Evolutionary conservation across 768 basidiomycete genomes (phyloP).

Genomic region (Podaxis rugospora): DNA sequence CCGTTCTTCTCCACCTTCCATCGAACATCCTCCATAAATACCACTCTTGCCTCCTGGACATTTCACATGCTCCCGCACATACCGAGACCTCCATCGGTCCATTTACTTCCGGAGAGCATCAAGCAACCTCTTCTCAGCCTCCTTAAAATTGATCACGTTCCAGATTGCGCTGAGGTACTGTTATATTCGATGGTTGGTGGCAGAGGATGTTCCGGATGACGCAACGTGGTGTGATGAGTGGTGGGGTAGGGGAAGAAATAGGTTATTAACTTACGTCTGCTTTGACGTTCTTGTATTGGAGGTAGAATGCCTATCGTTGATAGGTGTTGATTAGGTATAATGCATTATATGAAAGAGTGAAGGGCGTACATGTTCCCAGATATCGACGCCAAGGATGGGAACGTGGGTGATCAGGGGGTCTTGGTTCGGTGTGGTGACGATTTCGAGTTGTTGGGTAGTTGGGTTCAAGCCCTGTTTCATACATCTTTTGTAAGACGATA

Average conservation of each 20-base stretch:
- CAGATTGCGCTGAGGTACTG: constrained; percentile 89
- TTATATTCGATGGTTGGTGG: not conserved
- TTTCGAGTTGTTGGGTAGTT: constrained; percentile 67
- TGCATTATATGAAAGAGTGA: not conserved
- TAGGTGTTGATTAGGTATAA: not conserved
- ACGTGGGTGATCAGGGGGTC: constrained; percentile 77
- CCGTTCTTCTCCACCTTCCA: not conserved
- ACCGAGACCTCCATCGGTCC: not conserved
- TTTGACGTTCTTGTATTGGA: constrained; percentile 96
- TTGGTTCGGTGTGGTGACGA: constrained; percentile 92
- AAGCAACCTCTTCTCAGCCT: constrained; percentile 57
- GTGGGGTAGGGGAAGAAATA: not conserved
- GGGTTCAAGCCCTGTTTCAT: constrained; percentile 62
- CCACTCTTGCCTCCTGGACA: not conserved
- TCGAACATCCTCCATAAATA: not conserved
- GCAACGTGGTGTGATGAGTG: not conserved
- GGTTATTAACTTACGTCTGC: constrained; percentile 60
- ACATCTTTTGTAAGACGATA: not conserved
- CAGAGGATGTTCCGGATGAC: not conserved
- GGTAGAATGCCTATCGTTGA: constrained; percentile 64
- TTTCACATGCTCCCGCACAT: not conserved
- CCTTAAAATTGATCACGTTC: constrained; percentile 87
- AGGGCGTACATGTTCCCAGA: constrained; percentile 72
- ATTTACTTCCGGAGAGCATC: constrained; percentile 20
- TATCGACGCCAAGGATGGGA: constrained; percentile 88